Evolutionary conservation across 345 rosid species (phyloP).

Genomic region (Corchorus olitorius): DNA sequence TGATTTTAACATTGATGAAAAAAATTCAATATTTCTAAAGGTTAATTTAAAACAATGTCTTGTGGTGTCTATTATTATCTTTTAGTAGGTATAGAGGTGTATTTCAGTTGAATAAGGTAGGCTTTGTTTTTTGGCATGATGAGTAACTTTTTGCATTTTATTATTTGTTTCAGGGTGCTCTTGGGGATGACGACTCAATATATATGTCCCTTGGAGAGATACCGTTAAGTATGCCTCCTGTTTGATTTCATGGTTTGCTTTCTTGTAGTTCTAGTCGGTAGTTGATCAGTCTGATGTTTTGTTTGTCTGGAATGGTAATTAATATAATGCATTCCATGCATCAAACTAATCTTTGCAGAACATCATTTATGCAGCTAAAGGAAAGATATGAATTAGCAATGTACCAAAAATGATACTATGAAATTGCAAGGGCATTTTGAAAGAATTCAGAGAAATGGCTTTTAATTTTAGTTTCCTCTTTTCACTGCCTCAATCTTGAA

Average conservation of each 20-base stretch:
- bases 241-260: conserved; percentile 33
- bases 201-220: conserved; percentile 98
- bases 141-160: conserved; percentile 21
- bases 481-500: neutral
- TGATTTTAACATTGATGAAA: neutral
- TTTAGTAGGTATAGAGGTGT: neutral
- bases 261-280: conserved; percentile 28
- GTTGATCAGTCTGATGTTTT: conserved; percentile 24
- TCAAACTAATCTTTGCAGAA: conserved; percentile 17
- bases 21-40: neutral
- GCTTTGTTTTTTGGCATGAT: neutral
- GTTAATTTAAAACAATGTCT: conserved; percentile 2
- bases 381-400: neutral
- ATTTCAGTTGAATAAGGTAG: conserved; percentile 16
- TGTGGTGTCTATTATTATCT: neutral
- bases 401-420: no score
- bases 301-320: conserved; percentile 11
- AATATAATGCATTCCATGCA: conserved; percentile 14
- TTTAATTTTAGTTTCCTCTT: neutral
- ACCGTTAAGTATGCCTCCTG: conserved; percentile 72
- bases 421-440: neutral
- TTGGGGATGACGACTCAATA: conserved; percentile 86
- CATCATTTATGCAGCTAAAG: neutral
- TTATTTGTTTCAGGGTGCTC: conserved; percentile 55
- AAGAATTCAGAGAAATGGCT: neutral